Evolutionary conservation across 1,284 basidiomycete genomes (phyloP).

Genomic region (Wolfiporia cocos): DNA sequence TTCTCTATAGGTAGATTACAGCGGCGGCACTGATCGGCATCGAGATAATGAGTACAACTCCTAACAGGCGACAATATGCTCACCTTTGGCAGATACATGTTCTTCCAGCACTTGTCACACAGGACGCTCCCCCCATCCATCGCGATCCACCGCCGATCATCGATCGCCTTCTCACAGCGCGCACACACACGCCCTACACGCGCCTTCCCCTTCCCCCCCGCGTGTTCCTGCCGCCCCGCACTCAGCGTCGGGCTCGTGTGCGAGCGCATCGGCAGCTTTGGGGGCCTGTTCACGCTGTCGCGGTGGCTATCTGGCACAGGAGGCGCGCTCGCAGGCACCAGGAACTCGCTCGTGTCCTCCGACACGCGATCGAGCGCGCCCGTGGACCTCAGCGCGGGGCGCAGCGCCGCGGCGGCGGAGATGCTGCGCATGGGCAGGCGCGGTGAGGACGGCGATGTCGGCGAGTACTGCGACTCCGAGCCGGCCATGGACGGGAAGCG

Average conservation of each 20-base stretch:
- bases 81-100: conserved; percentile 88
- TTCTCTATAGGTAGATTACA: conserved; percentile 83
- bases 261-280: conserved; percentile 49
- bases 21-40: conserved; percentile 61
- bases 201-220: conserved; percentile 23
- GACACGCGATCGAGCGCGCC: conserved; percentile 34
- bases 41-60: conserved; percentile 4
- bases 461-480: conserved; percentile 23
- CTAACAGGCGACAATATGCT: conserved; percentile 10
- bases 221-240: conserved; percentile 24
- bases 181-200: conserved; percentile 60
- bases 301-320: conserved; percentile 23
- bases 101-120: conserved; percentile 89
- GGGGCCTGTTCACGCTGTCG: conserved; percentile 33
- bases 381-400: conserved; percentile 27
- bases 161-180: conserved; percentile 62
- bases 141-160: conserved; percentile 75
- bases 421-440: conserved; percentile 20
- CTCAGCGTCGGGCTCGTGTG: conserved; percentile 43
- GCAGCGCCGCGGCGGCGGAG: conserved; percentile 22
- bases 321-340: conserved; percentile 24
- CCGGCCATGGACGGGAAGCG: conserved; percentile 27
- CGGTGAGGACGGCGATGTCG: conserved; percentile 19
- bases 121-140: conserved; percentile 72
- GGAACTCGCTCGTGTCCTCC: conserved; percentile 28